Evolutionary conservation across 805 yeast species (phyloP), one percentile per base, ranked within the genome.

Genomic region (Blastobotrys chiropterorum): DNA sequence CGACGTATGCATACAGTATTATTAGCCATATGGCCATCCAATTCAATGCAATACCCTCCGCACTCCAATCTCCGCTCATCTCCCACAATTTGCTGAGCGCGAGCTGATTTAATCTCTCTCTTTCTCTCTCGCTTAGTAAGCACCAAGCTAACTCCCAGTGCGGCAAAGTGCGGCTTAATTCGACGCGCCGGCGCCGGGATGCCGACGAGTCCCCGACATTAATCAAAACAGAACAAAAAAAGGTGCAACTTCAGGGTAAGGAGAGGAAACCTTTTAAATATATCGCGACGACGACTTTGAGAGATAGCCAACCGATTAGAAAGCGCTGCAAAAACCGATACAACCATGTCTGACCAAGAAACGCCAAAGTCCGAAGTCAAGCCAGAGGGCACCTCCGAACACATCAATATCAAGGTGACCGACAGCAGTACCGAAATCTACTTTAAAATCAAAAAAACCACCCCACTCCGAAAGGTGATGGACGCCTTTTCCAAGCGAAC

Each of bases 401-500:
- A 90, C 72, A 86, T 94, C 70, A 90, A 88, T 75, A 74, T 94
- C 71, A 90, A 89, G 70, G 99, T 94, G 46, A 83, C 95, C 38
- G 99, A 94, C 69, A 95, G 96, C 46, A 77, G 85, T 50, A 85
- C 95, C 17, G 99, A 94, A 69, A 90, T 94, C 57, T 90, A 86
- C 70, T 94, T 94, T 83, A 90, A 92, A 71, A 92, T 94, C 70
- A 90, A 90, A 74, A 80, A 87, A 72, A 78, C 90, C 41, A 94
- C 99, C 3, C 96, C 92, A 46, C 79, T 94, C 76, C 86, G 81
- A 70, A 86, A 96, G 73, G 82, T 94, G 63, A 92, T 94, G 90
- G 98, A 92, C 65, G 96, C 97, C 11, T 94, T 92, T 69, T 95
- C 98, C 69, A 90, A 90, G 73, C 86, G 99, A 76, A 96, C 92